A percentile compares a stretch with the other conserved stretches of the same genome.
phyloP scores from a whole-genome alignment of 176 grass and related monocot species.

The sorghum (Sorghum bicolor) region Sorghum_bicolor_NCBIv3 NC_012870.2:2472001-2472500 shows the following conservation, averaged over 20 bases:
- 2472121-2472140: neutral
- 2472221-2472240: neutral
- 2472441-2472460: neutral
- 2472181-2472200: neutral
- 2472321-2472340: slow-evolving; percentile 14
- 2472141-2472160: neutral
- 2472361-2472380: slow-evolving; percentile 8
- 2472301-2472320: slow-evolving; percentile 26
- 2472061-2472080: neutral
- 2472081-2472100: neutral
- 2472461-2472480: neutral
- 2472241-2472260: neutral
- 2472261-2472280: neutral
- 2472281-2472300: neutral
- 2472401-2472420: neutral
- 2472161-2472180: neutral
- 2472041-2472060: slow-evolving; percentile 11
- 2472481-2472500: neutral
- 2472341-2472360: slow-evolving; percentile 6
- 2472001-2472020: slow-evolving; percentile 63
- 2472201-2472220: neutral
- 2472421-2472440: neutral
- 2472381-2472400: slow-evolving; percentile 21
- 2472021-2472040: slow-evolving; percentile 30
- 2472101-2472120: neutral